Evolutionary conservation across 805 yeast genomes (phyloP).

Genomic region (Yarrowia osloensis): DNA sequence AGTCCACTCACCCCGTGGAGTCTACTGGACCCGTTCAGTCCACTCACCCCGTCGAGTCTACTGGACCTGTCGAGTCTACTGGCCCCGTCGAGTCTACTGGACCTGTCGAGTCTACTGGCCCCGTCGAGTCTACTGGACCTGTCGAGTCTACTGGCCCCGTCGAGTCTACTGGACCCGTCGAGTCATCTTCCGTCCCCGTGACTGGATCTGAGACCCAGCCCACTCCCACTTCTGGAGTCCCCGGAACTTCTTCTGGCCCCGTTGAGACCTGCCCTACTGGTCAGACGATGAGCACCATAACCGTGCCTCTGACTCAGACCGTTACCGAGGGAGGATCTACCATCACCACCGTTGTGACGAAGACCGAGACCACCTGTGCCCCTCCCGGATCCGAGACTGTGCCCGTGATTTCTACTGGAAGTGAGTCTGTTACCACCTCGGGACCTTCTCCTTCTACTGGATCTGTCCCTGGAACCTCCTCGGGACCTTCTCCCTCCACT

Average conservation of each 20-base stretch:
- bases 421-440: background rate
- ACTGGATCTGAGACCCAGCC: background rate
- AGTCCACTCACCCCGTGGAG: too few species aligned
- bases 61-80: too few species aligned
- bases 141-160: background rate
- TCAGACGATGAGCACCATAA: background rate
- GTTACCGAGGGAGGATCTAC: background rate
- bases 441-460: background rate
- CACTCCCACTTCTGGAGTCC: background rate
- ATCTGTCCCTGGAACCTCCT: background rate
- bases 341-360: background rate
- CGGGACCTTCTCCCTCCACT: background rate
- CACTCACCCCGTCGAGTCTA: too few species aligned
- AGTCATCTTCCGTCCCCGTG: background rate
- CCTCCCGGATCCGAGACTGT: background rate
- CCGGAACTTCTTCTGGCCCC: background rate
- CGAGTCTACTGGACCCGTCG: background rate
- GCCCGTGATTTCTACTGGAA: background rate
- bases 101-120: too few species aligned
- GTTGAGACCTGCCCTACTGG: background rate
- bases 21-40: too few species aligned
- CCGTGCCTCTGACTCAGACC: background rate
- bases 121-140: background rate
- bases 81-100: too few species aligned
- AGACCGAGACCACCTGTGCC: constrained; percentile 1